Evolutionary conservation across 306 rosid genomes (phyloP).

Genomic region (Ziziphus jujuba): DNA sequence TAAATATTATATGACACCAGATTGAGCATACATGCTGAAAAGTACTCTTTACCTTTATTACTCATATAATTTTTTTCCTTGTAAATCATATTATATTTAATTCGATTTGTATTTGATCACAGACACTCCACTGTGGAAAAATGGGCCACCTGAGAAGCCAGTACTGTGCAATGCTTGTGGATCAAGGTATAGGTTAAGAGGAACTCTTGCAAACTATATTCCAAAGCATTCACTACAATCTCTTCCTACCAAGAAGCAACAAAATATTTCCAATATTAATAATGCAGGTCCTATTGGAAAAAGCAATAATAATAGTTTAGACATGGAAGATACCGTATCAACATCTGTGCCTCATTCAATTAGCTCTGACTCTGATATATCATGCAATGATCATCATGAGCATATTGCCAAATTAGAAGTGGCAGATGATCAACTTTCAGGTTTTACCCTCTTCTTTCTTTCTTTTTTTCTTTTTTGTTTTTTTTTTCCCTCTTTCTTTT

Average conservation of each 20-base stretch:
- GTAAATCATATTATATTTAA: not conserved
- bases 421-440: no score
- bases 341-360: no score
- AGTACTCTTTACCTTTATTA: not conserved
- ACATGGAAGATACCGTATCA: not conserved
- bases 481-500: no score
- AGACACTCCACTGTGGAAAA: conserved; percentile 23
- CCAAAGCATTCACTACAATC: conserved; percentile 4
- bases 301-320: not conserved
- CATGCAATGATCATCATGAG: no score
- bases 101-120: not conserved
- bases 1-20: no score
- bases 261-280: not conserved
- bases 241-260: not conserved
- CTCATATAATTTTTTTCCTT: not conserved
- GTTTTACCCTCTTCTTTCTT: no score
- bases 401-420: no score
- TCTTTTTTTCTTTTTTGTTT: no score
- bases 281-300: not conserved
- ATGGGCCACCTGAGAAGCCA: conserved; percentile 25
- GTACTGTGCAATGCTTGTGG: conserved; percentile 27
- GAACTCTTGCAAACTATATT: conserved; percentile 8
- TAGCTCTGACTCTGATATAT: no score
- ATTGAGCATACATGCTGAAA: no score
- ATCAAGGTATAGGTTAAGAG: conserved; percentile 12